Conservation (phyloP, 164 flowering plant species). For the Berberis thunbergii region DNA sequence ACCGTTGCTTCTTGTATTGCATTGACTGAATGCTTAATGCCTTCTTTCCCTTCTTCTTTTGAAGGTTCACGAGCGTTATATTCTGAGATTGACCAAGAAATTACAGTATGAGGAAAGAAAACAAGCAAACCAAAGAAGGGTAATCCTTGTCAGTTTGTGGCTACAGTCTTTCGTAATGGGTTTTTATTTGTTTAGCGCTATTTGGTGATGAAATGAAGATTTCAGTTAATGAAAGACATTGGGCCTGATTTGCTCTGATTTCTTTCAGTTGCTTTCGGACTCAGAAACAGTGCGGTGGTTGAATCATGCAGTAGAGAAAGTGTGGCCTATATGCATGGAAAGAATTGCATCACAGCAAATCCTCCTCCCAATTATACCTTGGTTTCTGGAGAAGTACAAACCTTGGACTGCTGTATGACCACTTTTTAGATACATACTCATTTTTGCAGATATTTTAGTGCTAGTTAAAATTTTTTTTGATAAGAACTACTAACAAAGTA, state of each 20-base stretch:
- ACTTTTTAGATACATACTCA: constrained; percentile 1
- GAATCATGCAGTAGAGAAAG: constrained; percentile 80
- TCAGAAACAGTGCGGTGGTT: constrained; percentile 95
- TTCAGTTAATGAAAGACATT: not conserved
- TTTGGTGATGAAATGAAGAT: not conserved
- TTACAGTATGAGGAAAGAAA: constrained; percentile 66
- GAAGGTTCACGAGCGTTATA: constrained; percentile 69
- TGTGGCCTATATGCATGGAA: constrained; percentile 94
- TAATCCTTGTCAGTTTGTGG: constrained; percentile 11
- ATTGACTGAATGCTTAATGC: not conserved
- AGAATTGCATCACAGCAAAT: constrained; percentile 81
- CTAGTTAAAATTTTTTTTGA: too few species aligned
- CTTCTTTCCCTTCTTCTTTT: not conserved
- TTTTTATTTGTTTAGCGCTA: not conserved
- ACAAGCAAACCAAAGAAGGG: constrained; percentile 70
- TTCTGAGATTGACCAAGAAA: constrained; percentile 47
- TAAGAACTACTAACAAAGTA: too few species aligned
- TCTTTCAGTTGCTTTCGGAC: constrained; percentile 72
- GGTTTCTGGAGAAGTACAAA: constrained; percentile 96
- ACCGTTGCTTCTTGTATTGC: not conserved
- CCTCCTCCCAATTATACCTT: constrained; percentile 85
- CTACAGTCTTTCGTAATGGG: not conserved
- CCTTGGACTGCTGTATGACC: constrained; percentile 96
- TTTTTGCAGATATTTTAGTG: too few species aligned
- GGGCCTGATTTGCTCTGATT: not conserved